Base-by-base conservation (phyloP, 1,139 yeast species). In the Lodderomyces beijingensis region DNA sequence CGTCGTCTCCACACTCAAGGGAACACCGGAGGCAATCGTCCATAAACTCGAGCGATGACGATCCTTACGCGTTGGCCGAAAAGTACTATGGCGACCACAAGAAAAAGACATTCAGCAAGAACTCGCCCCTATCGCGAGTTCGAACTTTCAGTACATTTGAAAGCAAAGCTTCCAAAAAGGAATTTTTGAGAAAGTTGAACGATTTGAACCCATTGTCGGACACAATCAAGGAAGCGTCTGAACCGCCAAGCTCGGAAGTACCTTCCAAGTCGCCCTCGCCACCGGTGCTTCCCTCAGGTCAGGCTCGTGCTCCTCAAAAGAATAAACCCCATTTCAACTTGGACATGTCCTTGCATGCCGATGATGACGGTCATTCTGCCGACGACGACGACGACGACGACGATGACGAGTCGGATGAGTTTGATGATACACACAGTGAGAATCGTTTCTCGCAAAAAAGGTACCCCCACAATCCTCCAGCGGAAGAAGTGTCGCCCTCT, bases 11-110 rank as follows among this genome's bases (percentile, higher is more conserved):
- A 8, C 22, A n/a, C 22, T 19, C 22, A 19, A n/a, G n/a, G 22
- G 22, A 29, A 11, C 22, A 31, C 17, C 46, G 47, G 28, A 46
- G 56, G 33, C 51, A 66, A 29, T 50, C 61, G 2, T 28, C 37
- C 9, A 40, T 45, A 12, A 63, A 71, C 2, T 44, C 61, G 3
- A 48, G 59, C 21, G 77, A 69, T 9, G 59, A 61, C 28, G 83
- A 79, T 50, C 93, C 93, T 0, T 79, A 66, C 44, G 81, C 81
- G 12, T 59, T 63, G 11, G 74, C 93, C 0, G 91, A 83, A 37
- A 65, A 70, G 19, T 85, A 85, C 51, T 84, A 84, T 52, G 86
- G 88, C 3, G 78, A 82, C 2, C 59, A 56, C 13, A 27, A 18
- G 18, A 75, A 79, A 2, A 77, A 77, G 44, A 54, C 72, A n/a